phyloP scores from a whole-genome alignment of 345 rosid genomes.

The Brassica rapa region DNA sequence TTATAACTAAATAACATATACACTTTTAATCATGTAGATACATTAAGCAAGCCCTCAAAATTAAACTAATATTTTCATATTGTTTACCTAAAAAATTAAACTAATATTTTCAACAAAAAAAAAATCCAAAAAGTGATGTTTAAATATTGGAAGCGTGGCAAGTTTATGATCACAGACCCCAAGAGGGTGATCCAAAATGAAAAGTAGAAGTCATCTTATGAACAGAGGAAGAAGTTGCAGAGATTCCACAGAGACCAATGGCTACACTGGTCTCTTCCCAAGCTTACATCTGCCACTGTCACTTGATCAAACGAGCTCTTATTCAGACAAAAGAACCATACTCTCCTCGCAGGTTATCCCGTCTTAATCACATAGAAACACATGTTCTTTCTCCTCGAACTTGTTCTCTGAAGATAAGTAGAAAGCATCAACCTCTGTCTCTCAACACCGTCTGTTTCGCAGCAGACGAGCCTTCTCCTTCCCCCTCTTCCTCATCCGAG shows the following conservation, averaged over 20 bases:
- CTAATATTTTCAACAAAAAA: background rate
- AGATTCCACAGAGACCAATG: conserved; percentile 39
- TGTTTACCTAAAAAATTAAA: background rate
- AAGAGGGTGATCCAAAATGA: conserved; percentile 17
- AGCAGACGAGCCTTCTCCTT: conserved; percentile 54
- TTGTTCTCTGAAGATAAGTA: background rate
- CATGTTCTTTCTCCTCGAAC: conserved; percentile 11
- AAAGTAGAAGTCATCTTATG: conserved; percentile 21
- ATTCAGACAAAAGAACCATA: conserved; percentile 2
- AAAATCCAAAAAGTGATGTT: conserved; percentile 2
- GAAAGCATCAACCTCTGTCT: conserved; percentile 22
- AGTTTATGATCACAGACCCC: conserved; percentile 36
- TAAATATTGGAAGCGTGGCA: conserved; percentile 46
- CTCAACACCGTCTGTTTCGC: conserved; percentile 52
- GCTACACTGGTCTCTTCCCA: conserved; percentile 47
- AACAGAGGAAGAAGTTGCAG: conserved; percentile 20
- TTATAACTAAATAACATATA: background rate
- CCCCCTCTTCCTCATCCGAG: conserved; percentile 58
- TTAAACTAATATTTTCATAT: background rate
- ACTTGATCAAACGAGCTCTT: conserved; percentile 17
- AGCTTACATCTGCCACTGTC: conserved; percentile 34
- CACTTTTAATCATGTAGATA: background rate
- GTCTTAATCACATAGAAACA: conserved; percentile 24
- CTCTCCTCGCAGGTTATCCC: conserved; percentile 30
- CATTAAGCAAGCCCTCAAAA: background rate